Percentiles rank a stretch among this genome's conserved stretches.
Evolutionary conservation across 306 rosid genomes (phyloP).

Genomic region (Urtica urens): DNA sequence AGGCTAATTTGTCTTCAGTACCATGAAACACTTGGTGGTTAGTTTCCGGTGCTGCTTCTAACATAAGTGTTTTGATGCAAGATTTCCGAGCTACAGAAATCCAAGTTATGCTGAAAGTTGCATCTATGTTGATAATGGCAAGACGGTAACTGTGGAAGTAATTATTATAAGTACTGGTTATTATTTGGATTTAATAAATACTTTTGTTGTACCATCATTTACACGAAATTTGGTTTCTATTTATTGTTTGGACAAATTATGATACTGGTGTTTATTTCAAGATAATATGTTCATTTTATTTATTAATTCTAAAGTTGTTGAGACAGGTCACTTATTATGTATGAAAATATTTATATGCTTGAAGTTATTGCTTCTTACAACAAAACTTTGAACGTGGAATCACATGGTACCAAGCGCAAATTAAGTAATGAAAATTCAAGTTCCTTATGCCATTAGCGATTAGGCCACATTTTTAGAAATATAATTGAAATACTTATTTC

Average conservation of each 20-base stretch:
- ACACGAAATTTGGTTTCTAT: not conserved
- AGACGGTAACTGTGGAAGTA: not conserved
- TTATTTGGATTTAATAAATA: not conserved
- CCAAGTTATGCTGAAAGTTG: not conserved
- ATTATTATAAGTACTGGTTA: not conserved
- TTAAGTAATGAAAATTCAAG: not conserved
- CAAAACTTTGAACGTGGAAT: not conserved
- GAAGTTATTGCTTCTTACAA: not conserved
- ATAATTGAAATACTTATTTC: not conserved
- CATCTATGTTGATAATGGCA: not conserved
- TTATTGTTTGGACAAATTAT: not conserved
- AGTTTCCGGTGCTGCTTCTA: conserved; percentile 1
- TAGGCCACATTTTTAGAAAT: not conserved
- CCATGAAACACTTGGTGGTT: not conserved
- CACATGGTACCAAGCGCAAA: not conserved
- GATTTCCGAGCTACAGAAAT: not conserved
- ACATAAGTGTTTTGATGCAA: not conserved
- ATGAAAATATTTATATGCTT: not conserved
- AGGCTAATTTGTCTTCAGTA: not conserved
- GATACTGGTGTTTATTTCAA: not conserved
- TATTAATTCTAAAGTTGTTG: not conserved
- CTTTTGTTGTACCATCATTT: not conserved
- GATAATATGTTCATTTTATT: not conserved
- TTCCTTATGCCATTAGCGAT: not conserved
- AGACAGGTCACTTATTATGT: not conserved